Evolutionary conservation across 495 filamentous ascomycete genomes (phyloP).

Genomic region (Hypoxylon perforatum): DNA sequence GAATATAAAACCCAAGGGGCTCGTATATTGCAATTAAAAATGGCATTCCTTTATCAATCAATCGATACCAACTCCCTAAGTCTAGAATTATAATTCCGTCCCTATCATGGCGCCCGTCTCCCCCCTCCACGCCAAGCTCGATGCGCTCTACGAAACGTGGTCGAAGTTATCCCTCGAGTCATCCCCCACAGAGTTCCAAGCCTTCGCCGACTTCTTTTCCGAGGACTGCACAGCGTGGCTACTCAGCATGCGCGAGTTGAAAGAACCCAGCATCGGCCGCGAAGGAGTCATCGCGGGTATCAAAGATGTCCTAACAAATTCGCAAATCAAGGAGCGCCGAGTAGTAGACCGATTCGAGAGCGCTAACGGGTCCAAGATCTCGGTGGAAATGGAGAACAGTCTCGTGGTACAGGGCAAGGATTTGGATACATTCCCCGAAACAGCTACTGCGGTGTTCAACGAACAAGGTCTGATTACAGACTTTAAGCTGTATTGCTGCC

Average conservation of each 20-base stretch:
- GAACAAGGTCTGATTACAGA: constrained; percentile 23
- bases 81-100: not conserved
- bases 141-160: constrained; percentile 29
- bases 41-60: not conserved
- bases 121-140: constrained; percentile 19
- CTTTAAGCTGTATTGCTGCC: constrained; percentile 30
- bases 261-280: constrained; percentile 15
- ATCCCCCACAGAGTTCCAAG: constrained; percentile 16
- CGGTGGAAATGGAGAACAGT: constrained; percentile 24
- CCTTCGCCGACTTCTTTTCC: constrained; percentile 30
- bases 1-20: not conserved
- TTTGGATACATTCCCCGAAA: constrained; percentile 21
- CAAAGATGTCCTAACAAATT: not conserved
- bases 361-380: constrained; percentile 13
- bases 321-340: constrained; percentile 14
- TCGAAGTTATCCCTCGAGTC: constrained; percentile 18
- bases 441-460: constrained; percentile 21
- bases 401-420: constrained; percentile 15
- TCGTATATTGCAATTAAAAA: not conserved
- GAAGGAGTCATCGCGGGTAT: constrained; percentile 13
- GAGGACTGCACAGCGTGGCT: constrained; percentile 32
- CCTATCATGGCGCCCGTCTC: constrained; percentile 5
- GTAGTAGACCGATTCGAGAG: constrained; percentile 17
- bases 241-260: constrained; percentile 34
- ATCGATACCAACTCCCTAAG: not conserved